Evolutionary conservation across 176 grass and related monocot genomes (phyloP), one percentile per base, ranked within the genome.

Genomic region (Musa itinerans): DNA sequence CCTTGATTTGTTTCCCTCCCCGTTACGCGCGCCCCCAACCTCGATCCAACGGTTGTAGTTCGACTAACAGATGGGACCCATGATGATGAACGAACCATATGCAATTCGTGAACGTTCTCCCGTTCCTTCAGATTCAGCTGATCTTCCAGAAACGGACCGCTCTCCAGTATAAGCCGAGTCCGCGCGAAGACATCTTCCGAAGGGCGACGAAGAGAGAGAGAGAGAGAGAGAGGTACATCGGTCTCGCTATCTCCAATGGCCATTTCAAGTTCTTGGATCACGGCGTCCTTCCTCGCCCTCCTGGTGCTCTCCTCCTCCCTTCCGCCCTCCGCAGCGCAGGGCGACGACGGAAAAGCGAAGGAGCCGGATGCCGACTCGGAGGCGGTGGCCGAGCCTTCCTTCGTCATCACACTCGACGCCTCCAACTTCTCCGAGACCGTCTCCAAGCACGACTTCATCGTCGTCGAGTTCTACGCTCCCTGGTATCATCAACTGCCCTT

Each of bases 401-500:
- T 21, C 6, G 74, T 76, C 17, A 25, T 76, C 74, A 76, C 74
- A 7, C 74, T 76, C 74, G 74, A 50, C 29, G 52, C 54, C 12
- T 48, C 74, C 27, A 76, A 76, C 54, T 76, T 76, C 56, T 63
- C 74, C 56, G 55, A 76, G 25, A 14, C 17, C 15, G 53, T 76
- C 26, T 54, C 56, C 27, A 62, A 62, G 12, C 73, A 75, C 15
- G 26, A 52, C 73, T 75, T 75, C 73, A 61, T 75, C 21, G 73
- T 75, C 73, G 73, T 75, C 26, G 73, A 75, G 26, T 75, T 75
- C 55, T 75, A 75, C 73, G 73, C 73, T 53, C 54, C 73, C 20
- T 75, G 73, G 73, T 75, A 62, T 34, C 12, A 1, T 25, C n/a
- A 75, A 11, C 24, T n/a, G 9, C 51, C 19, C 14, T 13, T 19